These are phyloP conservation scores for Candida michaelii DNA, from an alignment of 805 yeast genomes.

Conservation along the genomic window DNA sequence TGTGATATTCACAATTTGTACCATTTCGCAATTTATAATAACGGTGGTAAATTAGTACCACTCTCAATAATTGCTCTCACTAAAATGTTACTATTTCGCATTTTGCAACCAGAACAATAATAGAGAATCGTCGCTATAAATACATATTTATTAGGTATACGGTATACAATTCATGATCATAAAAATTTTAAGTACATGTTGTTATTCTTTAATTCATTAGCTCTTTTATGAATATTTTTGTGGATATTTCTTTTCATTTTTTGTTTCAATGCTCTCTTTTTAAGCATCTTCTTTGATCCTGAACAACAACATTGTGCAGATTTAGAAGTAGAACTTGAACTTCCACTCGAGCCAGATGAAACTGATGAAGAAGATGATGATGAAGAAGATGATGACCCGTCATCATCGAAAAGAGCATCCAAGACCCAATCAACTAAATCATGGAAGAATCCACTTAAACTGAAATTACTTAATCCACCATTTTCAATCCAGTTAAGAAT, in stretches of 20 bases:
- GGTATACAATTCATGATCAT: conserved; percentile 11
- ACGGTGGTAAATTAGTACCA: too few relatives aligned
- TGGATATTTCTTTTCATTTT: conserved; percentile 19
- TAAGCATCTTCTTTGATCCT: conserved; percentile 11
- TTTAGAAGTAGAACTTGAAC: too few relatives aligned
- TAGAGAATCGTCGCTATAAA: neutral
- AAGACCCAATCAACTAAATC: conserved; percentile 18
- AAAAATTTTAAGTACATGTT: conserved; percentile 15
- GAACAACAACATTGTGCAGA: conserved; percentile 9
- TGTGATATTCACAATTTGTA: neutral
- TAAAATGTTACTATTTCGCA: neutral
- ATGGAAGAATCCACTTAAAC: conserved; percentile 12
- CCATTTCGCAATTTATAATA: neutral
- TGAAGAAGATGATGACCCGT: conserved; percentile 16
- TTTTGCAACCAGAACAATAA: neutral
- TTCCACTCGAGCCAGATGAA: conserved; percentile 3
- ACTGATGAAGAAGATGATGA: neutral
- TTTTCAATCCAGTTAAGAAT: conserved; percentile 14
- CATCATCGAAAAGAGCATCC: conserved; percentile 22
- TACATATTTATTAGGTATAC: conserved; percentile 14
- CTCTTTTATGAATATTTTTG: conserved; percentile 17
- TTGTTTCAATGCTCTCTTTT: conserved; percentile 18
- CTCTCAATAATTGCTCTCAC: too few relatives aligned
- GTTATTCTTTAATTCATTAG: conserved; percentile 13
- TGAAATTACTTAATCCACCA: conserved; percentile 7